Base-by-base conservation (phyloP, 805 yeast species). In the Candida gorgasii region DNA sequence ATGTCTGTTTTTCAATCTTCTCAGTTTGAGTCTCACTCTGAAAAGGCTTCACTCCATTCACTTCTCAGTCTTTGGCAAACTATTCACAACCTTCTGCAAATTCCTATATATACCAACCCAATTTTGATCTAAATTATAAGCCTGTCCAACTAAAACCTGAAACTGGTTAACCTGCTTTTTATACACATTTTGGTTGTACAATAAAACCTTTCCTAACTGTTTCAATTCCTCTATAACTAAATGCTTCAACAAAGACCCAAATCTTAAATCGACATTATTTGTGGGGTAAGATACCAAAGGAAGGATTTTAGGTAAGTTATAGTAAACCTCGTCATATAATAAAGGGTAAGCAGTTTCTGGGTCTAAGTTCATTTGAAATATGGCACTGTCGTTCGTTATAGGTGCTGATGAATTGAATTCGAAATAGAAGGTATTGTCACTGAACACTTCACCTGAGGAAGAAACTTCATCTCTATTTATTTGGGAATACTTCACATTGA, bases 171-270 rank as follows among this genome's bases (percentile, higher is more conserved):
- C 19, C 29, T 32, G 19, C 3, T 20, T 17, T 12, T 17, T 24
- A 8, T 26, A 36, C 9, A 16, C 12, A 3, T 12, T 27, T 8
- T 12, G 23, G 14, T 18, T 27, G 12, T 37, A 11, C 2, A 24
- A 9, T 18, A 28, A 19, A 18, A 17, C 18, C 9, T 28, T 11
- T 5, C 40, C 40, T 9, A 19, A 17, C 11, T 6, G 4, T 9
- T 40, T 12, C 11, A 40, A 18, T 22, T 36, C 37, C 7, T 33
- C 20, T 3, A 43, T 28, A 2, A 46, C 41, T 5, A 26, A 23
- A 31, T 43, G 39, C 33, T 46, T 46, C 19, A 46, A 17, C 9
- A 43, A 31, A 3, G 46, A 35, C 8, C 26, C 32, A 7, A 46
- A 12, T 9, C 49, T 31, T 17, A 46, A 11, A 29, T 43, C 37